Percentiles rank a stretch among this genome's conserved stretches.
Evolutionary conservation across 2,329 filamentous ascomycete genomes (phyloP).

Genomic region (Cryoendolithus antarcticus): DNA sequence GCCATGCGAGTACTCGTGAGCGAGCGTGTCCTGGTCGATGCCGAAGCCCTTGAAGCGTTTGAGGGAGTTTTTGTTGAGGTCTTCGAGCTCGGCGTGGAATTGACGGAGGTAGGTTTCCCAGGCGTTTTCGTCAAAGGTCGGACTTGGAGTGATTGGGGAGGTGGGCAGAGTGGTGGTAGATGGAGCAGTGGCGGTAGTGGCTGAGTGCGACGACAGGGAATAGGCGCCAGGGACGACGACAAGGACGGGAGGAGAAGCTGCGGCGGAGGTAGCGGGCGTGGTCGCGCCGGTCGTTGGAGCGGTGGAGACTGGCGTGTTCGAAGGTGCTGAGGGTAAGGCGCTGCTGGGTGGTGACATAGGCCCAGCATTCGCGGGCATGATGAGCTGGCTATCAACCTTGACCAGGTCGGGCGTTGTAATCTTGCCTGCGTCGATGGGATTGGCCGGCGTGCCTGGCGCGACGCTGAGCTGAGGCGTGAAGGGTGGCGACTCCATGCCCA

Average conservation of each 20-base stretch:
- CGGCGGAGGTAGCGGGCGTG: slow-evolving; percentile 1
- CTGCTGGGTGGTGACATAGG: slow-evolving; percentile 3
- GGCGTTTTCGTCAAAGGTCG: slow-evolving; percentile 16
- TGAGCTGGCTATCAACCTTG: slow-evolving; percentile 10
- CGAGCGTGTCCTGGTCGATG: slow-evolving; percentile 15
- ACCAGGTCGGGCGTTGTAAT: slow-evolving; percentile 8
- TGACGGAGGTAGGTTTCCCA: slow-evolving; percentile 20
- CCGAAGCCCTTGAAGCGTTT: slow-evolving; percentile 30
- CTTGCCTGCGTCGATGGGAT: slow-evolving; percentile 2
- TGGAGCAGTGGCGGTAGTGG: too few species aligned
- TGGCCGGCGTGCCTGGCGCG: slow-evolving; percentile 11
- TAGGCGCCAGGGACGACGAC: too few species aligned
- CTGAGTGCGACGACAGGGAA: too few species aligned
- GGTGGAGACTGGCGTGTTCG: slow-evolving; percentile 4
- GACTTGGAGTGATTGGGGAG: too few species aligned
- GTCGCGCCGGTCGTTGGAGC: slow-evolving; percentile 5
- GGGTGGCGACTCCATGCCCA: slow-evolving; percentile 20
- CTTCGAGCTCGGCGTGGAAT: slow-evolving; percentile 20
- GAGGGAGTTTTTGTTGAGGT: slow-evolving; percentile 28
- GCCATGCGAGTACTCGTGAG: slow-evolving; percentile 9
- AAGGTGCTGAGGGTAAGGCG: background rate
- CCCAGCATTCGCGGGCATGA: too few species aligned
- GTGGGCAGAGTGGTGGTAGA: too few species aligned
- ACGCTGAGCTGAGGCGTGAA: slow-evolving; percentile 16
- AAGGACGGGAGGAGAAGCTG: too few species aligned